These are phyloP conservation scores for Gossypium turneri DNA, from an alignment of 345 rosid genomes.

Conservation along the genomic window DNA sequence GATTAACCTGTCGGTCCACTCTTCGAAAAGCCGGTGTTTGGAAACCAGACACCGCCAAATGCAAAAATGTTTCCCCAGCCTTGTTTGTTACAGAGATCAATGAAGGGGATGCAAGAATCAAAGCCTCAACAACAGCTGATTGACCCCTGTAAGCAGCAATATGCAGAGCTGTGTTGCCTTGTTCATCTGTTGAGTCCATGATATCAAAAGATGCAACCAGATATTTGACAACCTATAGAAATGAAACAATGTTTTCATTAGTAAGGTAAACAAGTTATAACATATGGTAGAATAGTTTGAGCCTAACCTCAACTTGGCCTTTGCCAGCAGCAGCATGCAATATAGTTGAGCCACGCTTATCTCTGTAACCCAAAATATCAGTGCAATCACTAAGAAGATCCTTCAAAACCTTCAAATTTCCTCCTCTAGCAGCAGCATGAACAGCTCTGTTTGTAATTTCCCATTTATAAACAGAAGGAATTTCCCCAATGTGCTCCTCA, in stretches of 20 bases:
- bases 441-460: constrained; percentile 85
- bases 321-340: constrained; percentile 89
- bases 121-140: constrained; percentile 49
- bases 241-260: background rate
- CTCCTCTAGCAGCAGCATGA: constrained; percentile 92
- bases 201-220: constrained; percentile 49
- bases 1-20: constrained; percentile 66
- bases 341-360: constrained; percentile 70
- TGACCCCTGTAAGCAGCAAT: constrained; percentile 75
- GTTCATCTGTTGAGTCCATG: constrained; percentile 43
- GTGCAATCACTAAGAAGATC: constrained; percentile 45
- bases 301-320: constrained; percentile 71
- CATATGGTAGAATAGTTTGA: background rate
- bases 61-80: constrained; percentile 79
- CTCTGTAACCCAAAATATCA: constrained; percentile 60
- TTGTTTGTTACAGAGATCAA: constrained; percentile 47
- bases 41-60: constrained; percentile 72
- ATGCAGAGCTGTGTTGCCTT: constrained; percentile 77
- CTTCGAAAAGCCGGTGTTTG: constrained; percentile 67
- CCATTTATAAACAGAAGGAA: constrained; percentile 55
- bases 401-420: constrained; percentile 53
- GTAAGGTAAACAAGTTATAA: background rate
- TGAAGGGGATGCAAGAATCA: constrained; percentile 49
- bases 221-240: constrained; percentile 57
- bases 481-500: constrained; percentile 57